Evolutionary conservation across 1,284 basidiomycete genomes (phyloP).

Genomic region (Anthracocystis walkeri): DNA sequence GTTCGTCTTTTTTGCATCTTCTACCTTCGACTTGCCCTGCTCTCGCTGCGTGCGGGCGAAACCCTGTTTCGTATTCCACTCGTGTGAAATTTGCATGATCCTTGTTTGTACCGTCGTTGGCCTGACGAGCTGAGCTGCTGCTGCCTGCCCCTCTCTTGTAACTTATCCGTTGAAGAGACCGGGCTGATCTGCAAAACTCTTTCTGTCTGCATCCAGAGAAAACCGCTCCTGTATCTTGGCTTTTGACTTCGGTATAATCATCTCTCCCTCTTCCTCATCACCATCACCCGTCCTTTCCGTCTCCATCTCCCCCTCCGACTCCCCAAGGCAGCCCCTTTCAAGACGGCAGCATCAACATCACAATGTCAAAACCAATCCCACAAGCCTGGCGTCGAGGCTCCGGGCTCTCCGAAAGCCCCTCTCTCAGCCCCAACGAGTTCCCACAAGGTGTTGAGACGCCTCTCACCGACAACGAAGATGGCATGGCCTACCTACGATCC

Average conservation of each 20-base stretch:
- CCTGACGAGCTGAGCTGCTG: not conserved
- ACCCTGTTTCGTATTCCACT: constrained; percentile 6
- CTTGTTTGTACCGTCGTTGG: not conserved
- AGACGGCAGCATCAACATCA: not conserved
- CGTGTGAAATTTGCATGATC: not conserved
- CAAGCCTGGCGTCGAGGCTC: constrained; percentile 29
- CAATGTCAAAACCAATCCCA: constrained; percentile 42
- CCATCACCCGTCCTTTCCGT: constrained; percentile 5
- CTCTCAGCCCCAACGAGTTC: constrained; percentile 20
- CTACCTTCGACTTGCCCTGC: not conserved
- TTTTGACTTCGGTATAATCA: not conserved
- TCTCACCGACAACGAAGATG: constrained; percentile 32
- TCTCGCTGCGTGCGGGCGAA: not conserved
- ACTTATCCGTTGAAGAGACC: not conserved
- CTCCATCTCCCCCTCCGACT: not conserved
- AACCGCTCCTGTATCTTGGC: not conserved
- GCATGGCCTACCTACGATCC: constrained; percentile 48
- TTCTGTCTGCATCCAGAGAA: not conserved
- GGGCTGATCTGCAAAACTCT: not conserved
- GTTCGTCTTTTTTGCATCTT: constrained; percentile 2
- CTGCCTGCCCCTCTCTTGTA: not conserved
- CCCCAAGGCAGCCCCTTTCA: not conserved
- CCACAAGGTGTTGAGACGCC: constrained; percentile 35
- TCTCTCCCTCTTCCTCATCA: not conserved
- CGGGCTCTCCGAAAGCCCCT: constrained; percentile 16